Evolutionary conservation across 768 basidiomycete genomes (phyloP), one percentile per base, ranked within the genome.

Genomic region (Pleurotus salmoneostramineus): DNA sequence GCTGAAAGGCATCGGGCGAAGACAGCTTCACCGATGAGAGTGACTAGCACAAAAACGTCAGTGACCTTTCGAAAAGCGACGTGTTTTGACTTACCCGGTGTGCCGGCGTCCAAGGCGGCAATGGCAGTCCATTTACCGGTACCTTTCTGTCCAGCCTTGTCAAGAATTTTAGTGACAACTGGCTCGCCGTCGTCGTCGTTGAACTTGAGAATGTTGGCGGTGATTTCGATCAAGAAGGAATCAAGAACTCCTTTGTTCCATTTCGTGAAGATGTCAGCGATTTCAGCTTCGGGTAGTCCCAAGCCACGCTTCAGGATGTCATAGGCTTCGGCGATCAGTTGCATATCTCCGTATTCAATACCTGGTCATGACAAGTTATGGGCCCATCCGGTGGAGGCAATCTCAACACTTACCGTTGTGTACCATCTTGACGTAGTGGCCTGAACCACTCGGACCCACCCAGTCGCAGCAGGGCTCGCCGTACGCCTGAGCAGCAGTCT

Each of bases 371-470:
- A 27, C 21, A 27, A 27, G 21, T 14, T 8, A 11, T 51, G 32
- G 34, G 42, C 55, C 34, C 54, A 15, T 6, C 36, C 36, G 37
- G 14, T 36, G 56, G 58, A 47, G 57, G 42, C 40, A 11, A 54
- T 17, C 47, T 27, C 45, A 47, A 58, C 40, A 58, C 59, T 67
- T 72, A 88, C 93, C 93, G 59, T 94, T 93, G 80, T 99, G 96
- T 61, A 99, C 96, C 96, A 99, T 98, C 82, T 99, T 99, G 75
- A 99, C 96, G 74, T 98, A 99, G 81, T 98, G 96, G 33, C 94
- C 95, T 49, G 92, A 80, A 59, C 95, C 97, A 61, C 87, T 89
- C 75, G 95, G 91, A 47, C 97, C 97, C 66, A 99, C 96, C 97
- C 97, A 99, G 78, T 99, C 97, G 72, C 96, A 98, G 81, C 97